A percentile compares a stretch with the other conserved stretches of the same genome.
These are phyloP conservation scores for Suhomyces atakaporum DNA, from an alignment of 1,139 yeast genomes.

Conservation along the genomic window DNA sequence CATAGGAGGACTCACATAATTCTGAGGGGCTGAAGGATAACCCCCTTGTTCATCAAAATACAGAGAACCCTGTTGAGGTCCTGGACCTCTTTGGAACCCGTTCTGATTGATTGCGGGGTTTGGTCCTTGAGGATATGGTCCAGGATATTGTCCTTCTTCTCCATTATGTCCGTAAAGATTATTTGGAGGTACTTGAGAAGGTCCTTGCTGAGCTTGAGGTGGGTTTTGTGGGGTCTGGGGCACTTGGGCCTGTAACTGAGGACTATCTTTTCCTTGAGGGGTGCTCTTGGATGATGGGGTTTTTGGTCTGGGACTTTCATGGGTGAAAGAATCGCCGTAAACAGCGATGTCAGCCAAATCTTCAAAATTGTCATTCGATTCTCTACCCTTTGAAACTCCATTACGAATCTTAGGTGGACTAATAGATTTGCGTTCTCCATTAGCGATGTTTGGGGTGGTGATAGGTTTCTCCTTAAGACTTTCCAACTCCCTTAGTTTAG, in stretches of 20 bases:
- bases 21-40: constrained; percentile 7
- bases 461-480: too few species aligned
- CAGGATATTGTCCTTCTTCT: neutral
- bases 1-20: constrained; percentile 4
- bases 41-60: constrained; percentile 6
- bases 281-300: neutral
- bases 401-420: neutral
- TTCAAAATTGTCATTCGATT: constrained; percentile 32
- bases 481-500: constrained; percentile 4
- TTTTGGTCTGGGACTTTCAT: constrained; percentile 18
- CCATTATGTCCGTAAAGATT: neutral
- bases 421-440: too few species aligned
- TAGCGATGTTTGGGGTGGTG: too few species aligned
- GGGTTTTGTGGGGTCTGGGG: constrained; percentile 1
- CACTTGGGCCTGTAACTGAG: neutral
- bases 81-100: neutral
- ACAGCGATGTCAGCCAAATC: constrained; percentile 50
- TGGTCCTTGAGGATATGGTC: neutral
- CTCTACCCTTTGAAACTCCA: constrained; percentile 3
- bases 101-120: constrained; percentile 2
- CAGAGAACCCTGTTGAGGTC: constrained; percentile 1
- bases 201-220: neutral
- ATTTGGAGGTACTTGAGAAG: too few species aligned
- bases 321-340: constrained; percentile 39
- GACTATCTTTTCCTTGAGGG: constrained; percentile 1